A percentile compares a stretch with the other conserved stretches of the same genome.
These are phyloP conservation scores for Phragmites australis DNA, from an alignment of 176 grass and related monocot genomes.

Conservation along the genomic window DNA sequence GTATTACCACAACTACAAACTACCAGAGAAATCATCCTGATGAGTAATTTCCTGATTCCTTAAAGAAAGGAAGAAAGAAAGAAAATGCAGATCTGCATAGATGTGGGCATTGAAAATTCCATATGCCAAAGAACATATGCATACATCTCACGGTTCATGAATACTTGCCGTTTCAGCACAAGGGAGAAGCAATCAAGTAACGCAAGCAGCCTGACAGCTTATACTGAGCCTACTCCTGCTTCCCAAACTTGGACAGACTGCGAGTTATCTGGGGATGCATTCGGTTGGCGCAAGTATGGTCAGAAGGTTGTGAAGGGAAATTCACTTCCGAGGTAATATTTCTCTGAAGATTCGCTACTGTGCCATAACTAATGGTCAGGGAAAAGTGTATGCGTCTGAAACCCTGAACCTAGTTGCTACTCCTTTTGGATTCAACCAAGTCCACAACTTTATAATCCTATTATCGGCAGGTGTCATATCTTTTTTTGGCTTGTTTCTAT, in stretches of 20 bases:
- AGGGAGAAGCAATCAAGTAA: conserved; percentile 41
- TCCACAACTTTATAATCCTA: too few relatives aligned
- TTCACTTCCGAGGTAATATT: conserved; percentile 52
- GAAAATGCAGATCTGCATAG: not conserved
- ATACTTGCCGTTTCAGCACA: conserved; percentile 34
- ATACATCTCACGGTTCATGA: not conserved
- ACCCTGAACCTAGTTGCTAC: not conserved
- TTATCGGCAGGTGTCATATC: too few relatives aligned
- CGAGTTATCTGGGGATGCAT: too few relatives aligned
- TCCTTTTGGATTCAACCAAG: not conserved
- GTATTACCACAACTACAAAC: not conserved
- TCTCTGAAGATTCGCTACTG: not conserved
- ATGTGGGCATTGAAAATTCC: not conserved
- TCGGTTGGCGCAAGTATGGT: too few relatives aligned
- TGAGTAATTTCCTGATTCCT: too few relatives aligned
- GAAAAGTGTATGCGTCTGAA: not conserved
- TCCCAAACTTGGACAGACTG: too few relatives aligned
- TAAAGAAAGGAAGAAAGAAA: too few relatives aligned
- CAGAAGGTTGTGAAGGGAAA: too few relatives aligned
- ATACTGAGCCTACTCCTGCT: too few relatives aligned
- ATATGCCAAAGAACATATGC: not conserved
- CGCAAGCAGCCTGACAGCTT: not conserved
- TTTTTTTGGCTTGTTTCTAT: too few relatives aligned
- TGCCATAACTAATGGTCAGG: not conserved
- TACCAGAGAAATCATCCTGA: not conserved